Evolutionary conservation across 2,329 filamentous ascomycete genomes (phyloP), one percentile per base, ranked within the genome.

Genomic region (Tolypocladium inflatum): DNA sequence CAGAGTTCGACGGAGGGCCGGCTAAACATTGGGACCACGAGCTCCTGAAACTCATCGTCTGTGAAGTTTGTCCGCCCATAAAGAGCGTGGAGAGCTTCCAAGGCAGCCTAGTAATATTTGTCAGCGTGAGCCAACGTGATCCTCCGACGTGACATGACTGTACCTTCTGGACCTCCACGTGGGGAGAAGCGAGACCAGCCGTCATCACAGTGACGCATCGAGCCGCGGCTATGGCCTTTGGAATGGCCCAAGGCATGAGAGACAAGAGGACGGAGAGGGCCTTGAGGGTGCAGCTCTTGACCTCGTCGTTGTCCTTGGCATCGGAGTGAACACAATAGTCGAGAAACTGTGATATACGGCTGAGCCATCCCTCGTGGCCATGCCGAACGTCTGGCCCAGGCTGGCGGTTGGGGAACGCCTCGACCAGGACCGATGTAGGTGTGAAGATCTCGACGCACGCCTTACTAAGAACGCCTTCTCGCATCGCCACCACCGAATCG

Each of bases 381-480:
- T 77, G 88, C 43, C 93, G 86, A 57, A 96, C 84, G 56, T 87
- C 81, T 33, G 86, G 78, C 53, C 81, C 83, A 43, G 81, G 71
- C 62, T 90, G 86, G 64, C 91, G 81, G 65, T 87, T 86, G 13
- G 90, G 87, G 66, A 91, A 90, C 30, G 88, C 80, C 62, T 95
- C 88, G 61, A 83, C 75, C 57, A 96, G 83, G 23, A 96, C 86
- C 1, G 79, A 75, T 30, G 84, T 79, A 1, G 94, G 91, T 0
- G 92, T 96, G 71, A 96, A 95, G 61, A 97, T 91, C 71, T 97
- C 94, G 61, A 97, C 90, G 67, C 94, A 89, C 13, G 90, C 90
- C 70, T 91, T 89, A 69, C 91, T 96, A 61, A 99, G 81, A 57
- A 90, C 84, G 55, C 87, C 88, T 69, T 93, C 90, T 62, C 93